Conservation (phyloP, 2,329 filamentous ascomycete genomes). For the Colletotrichum australisinense region DNA sequence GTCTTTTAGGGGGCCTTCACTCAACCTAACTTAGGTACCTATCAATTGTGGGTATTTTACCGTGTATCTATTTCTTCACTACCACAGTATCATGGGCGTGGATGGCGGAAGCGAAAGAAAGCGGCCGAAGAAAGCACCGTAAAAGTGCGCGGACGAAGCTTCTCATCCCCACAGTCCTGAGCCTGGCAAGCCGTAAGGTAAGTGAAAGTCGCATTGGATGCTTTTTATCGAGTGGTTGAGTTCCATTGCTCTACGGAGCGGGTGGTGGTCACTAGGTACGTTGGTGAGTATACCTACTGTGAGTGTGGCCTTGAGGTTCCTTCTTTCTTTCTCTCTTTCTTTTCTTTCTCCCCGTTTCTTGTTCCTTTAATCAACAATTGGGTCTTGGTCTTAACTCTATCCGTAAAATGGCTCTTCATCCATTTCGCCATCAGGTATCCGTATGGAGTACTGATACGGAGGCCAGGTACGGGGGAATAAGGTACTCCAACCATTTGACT, state of each 20-base stretch:
- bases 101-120: slow-evolving; percentile 12
- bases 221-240: neutral
- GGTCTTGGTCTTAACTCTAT: too few relatives aligned
- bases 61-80: neutral
- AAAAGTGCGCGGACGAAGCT: slow-evolving; percentile 19
- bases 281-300: too few relatives aligned
- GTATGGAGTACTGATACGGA: too few relatives aligned
- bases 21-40: neutral
- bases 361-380: too few relatives aligned
- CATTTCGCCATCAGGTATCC: too few relatives aligned
- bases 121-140: slow-evolving; percentile 33
- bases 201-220: neutral
- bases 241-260: too few relatives aligned
- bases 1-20: too few relatives aligned
- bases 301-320: too few relatives aligned
- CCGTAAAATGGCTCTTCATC: too few relatives aligned
- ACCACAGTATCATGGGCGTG: neutral
- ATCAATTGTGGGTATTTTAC: neutral
- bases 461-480: too few relatives aligned
- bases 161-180: slow-evolving; percentile 1
- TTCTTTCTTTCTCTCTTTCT: too few relatives aligned
- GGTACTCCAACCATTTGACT: neutral
- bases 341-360: neutral
- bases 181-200: neutral
- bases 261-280: too few relatives aligned